Percentiles rank a stretch among this genome's conserved stretches.
Conservation (phyloP, 2,329 filamentous ascomycete species). For the Camillea tinctor region DNA sequence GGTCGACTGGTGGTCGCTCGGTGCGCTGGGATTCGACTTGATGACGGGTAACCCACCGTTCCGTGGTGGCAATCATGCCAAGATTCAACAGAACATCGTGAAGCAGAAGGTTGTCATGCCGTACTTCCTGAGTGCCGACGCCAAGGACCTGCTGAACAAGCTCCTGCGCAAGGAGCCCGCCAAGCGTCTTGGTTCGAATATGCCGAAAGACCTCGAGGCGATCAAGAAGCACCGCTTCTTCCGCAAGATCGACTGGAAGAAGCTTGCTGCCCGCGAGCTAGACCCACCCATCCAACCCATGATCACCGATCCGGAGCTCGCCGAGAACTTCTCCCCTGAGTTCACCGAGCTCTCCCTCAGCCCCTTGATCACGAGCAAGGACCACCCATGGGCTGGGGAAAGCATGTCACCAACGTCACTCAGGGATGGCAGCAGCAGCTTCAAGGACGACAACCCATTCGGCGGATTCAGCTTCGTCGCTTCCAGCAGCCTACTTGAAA, state of each 20-base stretch:
- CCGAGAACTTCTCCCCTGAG: constrained; percentile 93
- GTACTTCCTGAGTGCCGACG: constrained; percentile 87
- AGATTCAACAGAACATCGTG: constrained; percentile 93
- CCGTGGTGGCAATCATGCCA: constrained; percentile 84
- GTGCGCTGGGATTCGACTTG: constrained; percentile 86
- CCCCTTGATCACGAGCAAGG: constrained; percentile 56
- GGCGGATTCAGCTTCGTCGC: constrained; percentile 65
- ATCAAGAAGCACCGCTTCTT: constrained; percentile 97
- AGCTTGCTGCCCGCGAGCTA: constrained; percentile 76
- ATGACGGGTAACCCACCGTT: constrained; percentile 93
- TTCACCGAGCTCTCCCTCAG: constrained; percentile 86
- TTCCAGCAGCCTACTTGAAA: constrained; percentile 55
- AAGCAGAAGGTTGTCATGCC: constrained; percentile 87
- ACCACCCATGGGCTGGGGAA: constrained; percentile 38
- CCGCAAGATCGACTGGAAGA: constrained; percentile 92
- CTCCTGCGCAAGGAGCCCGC: constrained; percentile 88
- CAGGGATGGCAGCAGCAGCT: constrained; percentile 29
- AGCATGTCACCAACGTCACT: constrained; percentile 23
- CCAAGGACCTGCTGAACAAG: constrained; percentile 89
- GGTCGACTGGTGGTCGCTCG: constrained; percentile 98
- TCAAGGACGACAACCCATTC: constrained; percentile 55
- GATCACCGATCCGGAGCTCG: constrained; percentile 91
- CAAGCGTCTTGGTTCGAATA: constrained; percentile 84
- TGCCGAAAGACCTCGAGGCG: constrained; percentile 80
- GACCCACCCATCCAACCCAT: constrained; percentile 88